Percentiles rank a stretch among this genome's conserved stretches.
Evolutionary conservation across 345 rosid species (phyloP).

Genomic region (Murraya koenigii): DNA sequence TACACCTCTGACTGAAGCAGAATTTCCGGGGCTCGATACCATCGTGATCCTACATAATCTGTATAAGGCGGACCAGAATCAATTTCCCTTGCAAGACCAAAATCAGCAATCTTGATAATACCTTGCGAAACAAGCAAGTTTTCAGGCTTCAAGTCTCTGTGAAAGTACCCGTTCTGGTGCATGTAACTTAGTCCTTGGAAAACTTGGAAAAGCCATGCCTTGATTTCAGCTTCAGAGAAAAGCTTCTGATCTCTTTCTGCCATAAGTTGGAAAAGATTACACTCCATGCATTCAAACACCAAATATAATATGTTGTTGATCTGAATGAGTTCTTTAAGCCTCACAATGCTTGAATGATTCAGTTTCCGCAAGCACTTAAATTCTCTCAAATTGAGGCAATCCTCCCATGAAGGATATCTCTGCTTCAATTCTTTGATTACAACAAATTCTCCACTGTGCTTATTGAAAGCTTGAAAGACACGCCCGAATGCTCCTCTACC

Average conservation of each 20-base stretch:
- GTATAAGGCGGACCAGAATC: not conserved
- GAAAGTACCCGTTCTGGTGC: slow-evolving; percentile 80
- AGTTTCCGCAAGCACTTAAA: slow-evolving; percentile 77
- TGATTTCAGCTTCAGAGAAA: slow-evolving; percentile 67
- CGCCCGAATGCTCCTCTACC: slow-evolving; percentile 92
- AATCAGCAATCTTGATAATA: slow-evolving; percentile 81
- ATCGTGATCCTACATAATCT: not conserved
- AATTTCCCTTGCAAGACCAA: slow-evolving; percentile 39
- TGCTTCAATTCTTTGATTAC: slow-evolving; percentile 89
- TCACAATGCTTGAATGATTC: slow-evolving; percentile 88
- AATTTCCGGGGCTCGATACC: not conserved
- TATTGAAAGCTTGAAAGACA: slow-evolving; percentile 74
- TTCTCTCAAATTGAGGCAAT: slow-evolving; percentile 81
- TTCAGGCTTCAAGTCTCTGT: slow-evolving; percentile 95
- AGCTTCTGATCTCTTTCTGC: slow-evolving; percentile 54
- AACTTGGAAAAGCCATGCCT: slow-evolving; percentile 87
- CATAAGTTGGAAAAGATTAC: slow-evolving; percentile 74
- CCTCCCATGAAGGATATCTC: slow-evolving; percentile 80
- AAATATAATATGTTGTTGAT: slow-evolving; percentile 63
- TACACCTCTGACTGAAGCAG: no score
- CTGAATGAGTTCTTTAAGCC: slow-evolving; percentile 78
- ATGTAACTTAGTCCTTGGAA: slow-evolving; percentile 87
- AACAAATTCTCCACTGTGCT: slow-evolving; percentile 79
- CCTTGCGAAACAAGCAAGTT: slow-evolving; percentile 69
- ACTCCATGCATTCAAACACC: slow-evolving; percentile 93